These are phyloP conservation scores for Circinella umbellata DNA, from an alignment of 371 early-diverging fungal species.

Conservation along the genomic window DNA sequence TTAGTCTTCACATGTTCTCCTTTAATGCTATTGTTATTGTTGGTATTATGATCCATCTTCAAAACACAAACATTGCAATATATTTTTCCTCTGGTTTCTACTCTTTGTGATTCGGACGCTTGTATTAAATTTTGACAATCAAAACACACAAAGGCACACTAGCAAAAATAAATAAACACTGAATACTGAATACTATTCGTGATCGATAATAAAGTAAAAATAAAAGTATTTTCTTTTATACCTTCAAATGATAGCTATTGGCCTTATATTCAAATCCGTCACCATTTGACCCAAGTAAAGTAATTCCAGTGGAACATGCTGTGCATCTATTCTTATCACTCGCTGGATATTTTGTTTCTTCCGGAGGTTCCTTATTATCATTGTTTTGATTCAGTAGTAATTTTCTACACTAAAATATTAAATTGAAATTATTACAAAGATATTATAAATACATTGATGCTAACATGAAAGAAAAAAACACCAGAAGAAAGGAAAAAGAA, in stretches of 20 bases:
- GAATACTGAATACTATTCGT: too few species aligned
- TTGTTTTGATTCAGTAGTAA: background rate
- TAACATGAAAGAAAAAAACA: too few species aligned
- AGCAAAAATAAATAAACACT: too few species aligned
- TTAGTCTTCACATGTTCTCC: background rate
- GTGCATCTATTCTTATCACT: background rate
- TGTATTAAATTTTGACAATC: background rate
- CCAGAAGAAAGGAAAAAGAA: background rate
- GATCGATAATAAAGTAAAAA: too few species aligned
- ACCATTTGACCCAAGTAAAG: background rate
- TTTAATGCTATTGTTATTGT: background rate
- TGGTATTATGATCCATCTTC: too few species aligned
- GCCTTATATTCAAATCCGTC: background rate
- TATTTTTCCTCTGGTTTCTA: background rate
- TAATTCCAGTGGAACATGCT: background rate
- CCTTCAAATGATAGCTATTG: background rate
- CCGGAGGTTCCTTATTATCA: background rate
- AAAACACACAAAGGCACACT: constrained; percentile 1
- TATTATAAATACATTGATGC: background rate
- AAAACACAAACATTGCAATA: background rate
- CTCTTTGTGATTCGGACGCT: background rate
- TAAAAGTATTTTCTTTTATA: background rate
- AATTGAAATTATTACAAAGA: background rate
- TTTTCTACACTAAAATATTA: background rate
- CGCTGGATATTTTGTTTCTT: background rate